Percentiles rank a stretch among this genome's conserved stretches.
phyloP scores from a whole-genome alignment of 2,329 filamentous ascomycete species.

The Alternaria postmessia region DNA sequence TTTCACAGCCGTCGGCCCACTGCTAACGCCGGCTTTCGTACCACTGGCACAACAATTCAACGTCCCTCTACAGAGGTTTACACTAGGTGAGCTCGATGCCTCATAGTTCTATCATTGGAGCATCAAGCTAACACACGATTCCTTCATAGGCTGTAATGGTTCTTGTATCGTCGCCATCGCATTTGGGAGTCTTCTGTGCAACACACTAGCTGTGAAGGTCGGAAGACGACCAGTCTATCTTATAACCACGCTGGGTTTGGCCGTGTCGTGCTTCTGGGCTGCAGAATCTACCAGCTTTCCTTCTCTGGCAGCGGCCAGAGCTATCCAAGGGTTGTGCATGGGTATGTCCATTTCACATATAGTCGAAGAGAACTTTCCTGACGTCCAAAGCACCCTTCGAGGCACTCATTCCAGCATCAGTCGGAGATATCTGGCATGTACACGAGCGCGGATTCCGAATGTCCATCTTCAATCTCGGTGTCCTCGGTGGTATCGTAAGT shows the following conservation, averaged over 20 bases:
- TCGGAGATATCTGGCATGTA: constrained; percentile 36
- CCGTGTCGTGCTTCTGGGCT: constrained; percentile 33
- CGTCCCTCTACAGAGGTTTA: constrained; percentile 31
- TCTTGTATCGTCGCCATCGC: constrained; percentile 32
- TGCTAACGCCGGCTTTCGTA: constrained; percentile 35
- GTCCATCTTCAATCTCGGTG: constrained; percentile 37
- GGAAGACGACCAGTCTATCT: constrained; percentile 34
- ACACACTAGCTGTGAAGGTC: constrained; percentile 33
- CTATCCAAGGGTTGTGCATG: constrained; percentile 35
- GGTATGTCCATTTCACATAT: background rate
- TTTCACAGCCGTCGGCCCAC: constrained; percentile 30
- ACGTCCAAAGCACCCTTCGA: constrained; percentile 29
- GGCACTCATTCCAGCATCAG: constrained; percentile 35
- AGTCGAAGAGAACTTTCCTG: background rate
- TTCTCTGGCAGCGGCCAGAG: constrained; percentile 30
- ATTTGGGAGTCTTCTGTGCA: constrained; percentile 30
- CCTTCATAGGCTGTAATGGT: constrained; percentile 23
- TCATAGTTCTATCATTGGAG: background rate
- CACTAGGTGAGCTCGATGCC: constrained; percentile 8
- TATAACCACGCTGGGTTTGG: constrained; percentile 29
- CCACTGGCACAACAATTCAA: constrained; percentile 28
- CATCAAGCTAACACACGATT: background rate
- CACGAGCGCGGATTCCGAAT: constrained; percentile 35
- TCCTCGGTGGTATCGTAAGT: constrained; percentile 33
- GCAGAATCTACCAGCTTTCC: constrained; percentile 32